Evolutionary conservation across 257 asterid species (phyloP).

Genomic region (Solanum habrochaites): DNA sequence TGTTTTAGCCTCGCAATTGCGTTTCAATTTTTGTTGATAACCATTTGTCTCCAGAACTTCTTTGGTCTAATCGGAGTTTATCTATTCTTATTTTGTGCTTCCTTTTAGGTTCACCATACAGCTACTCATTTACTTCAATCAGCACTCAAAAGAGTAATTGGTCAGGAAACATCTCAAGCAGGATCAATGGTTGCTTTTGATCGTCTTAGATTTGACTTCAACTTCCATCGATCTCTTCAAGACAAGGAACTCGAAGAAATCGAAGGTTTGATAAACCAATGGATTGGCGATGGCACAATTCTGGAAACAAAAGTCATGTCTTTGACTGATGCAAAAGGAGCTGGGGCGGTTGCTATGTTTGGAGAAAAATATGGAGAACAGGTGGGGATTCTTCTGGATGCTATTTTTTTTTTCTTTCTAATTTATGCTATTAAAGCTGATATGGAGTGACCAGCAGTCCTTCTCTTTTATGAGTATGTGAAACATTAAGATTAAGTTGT

Average conservation of each 20-base stretch:
- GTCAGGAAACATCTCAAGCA: conserved; percentile 91
- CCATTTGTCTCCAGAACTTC: neutral
- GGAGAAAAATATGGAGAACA: conserved; percentile 95
- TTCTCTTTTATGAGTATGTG: neutral
- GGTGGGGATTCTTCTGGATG: conserved; percentile 18
- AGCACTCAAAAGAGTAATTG: conserved; percentile 82
- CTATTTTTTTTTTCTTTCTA: neutral
- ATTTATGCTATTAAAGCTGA: neutral
- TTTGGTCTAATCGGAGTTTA: neutral
- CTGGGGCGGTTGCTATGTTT: conserved; percentile 96
- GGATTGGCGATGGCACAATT: conserved; percentile 78
- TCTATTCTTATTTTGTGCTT: neutral
- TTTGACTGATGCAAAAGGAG: conserved; percentile 71
- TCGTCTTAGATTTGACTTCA: conserved; percentile 89
- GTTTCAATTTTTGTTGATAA: neutral
- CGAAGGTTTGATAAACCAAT: conserved; percentile 65
- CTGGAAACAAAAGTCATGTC: conserved; percentile 72
- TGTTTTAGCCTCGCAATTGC: neutral
- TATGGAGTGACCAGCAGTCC: neutral
- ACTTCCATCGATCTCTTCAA: conserved; percentile 67
- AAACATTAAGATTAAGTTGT: neutral
- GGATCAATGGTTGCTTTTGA: conserved; percentile 92
- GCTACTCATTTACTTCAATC: conserved; percentile 95
- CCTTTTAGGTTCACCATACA: conserved; percentile 78
- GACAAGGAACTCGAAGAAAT: conserved; percentile 66